Percentiles rank a stretch among this genome's conserved stretches.
Conservation (phyloP, 108 stramenopile genomes). For the Skeletonema costatum region DNA sequence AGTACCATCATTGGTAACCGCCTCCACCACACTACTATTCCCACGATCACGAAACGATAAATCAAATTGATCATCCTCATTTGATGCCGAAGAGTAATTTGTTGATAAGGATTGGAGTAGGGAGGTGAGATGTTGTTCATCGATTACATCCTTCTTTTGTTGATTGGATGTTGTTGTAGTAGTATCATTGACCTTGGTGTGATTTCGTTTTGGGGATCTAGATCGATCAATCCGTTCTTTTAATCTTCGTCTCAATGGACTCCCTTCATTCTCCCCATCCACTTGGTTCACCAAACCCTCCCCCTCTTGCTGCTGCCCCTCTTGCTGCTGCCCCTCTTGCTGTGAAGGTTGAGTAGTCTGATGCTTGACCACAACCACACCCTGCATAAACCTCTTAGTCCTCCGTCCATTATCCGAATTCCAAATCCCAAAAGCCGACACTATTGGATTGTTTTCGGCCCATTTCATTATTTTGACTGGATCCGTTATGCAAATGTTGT, state of each 20-base stretch:
- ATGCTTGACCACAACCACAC: not conserved
- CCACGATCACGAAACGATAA: not conserved
- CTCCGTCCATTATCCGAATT: slow-evolving; percentile 36
- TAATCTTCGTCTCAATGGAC: too few species aligned
- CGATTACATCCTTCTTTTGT: not conserved
- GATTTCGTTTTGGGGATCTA: too few species aligned
- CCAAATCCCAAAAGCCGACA: slow-evolving; percentile 55
- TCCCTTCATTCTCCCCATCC: too few species aligned
- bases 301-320: not conserved
- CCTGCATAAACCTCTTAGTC: slow-evolving; percentile 1
- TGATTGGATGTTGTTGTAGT: too few species aligned
- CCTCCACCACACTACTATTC: not conserved
- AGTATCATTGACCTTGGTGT: too few species aligned
- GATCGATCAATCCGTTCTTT: too few species aligned
- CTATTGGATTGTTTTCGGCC: slow-evolving; percentile 75
- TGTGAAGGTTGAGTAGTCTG: not conserved
- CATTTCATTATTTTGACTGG: slow-evolving; percentile 62
- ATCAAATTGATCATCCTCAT: not conserved
- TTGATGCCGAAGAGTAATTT: not conserved
- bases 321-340: not conserved
- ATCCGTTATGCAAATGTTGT: slow-evolving; percentile 3
- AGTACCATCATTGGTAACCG: not conserved
- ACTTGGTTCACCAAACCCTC: not conserved
- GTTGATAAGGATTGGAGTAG: not conserved
- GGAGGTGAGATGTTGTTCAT: not conserved